These are phyloP conservation scores for Xylaria palmicola DNA, from an alignment of 495 filamentous ascomycete genomes.

Conservation along the genomic window DNA sequence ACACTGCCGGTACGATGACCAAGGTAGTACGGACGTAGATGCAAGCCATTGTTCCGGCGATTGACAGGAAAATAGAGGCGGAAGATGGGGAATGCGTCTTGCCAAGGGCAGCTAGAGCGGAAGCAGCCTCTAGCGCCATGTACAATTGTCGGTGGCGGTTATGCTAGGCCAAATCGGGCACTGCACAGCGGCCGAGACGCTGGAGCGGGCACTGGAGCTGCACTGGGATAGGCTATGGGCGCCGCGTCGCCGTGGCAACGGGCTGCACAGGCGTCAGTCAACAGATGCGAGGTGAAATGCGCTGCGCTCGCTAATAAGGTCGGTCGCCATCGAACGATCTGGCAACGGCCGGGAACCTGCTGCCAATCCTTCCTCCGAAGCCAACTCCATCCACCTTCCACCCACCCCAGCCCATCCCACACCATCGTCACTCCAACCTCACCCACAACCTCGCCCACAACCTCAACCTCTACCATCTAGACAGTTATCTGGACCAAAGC, in stretches of 20 bases:
- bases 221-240: neutral
- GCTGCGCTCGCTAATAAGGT: neutral
- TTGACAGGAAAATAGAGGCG: neutral
- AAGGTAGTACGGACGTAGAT: too few species aligned
- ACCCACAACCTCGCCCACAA: neutral
- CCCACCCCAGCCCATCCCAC: neutral
- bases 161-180: slow-evolving; percentile 1
- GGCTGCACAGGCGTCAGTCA: slow-evolving; percentile 4
- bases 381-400: slow-evolving; percentile 2
- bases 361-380: neutral
- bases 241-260: slow-evolving; percentile 14
- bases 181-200: neutral
- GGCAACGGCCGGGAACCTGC: neutral
- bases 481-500: neutral
- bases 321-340: neutral
- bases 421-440: neutral
- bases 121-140: slow-evolving; percentile 9
- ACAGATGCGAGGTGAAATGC: slow-evolving; percentile 13
- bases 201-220: neutral
- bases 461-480: too few species aligned
- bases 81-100: neutral
- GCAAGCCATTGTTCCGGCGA: too few species aligned
- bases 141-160: slow-evolving; percentile 9
- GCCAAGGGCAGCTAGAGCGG: slow-evolving; percentile 1
- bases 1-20: neutral